phyloP scores from a whole-genome alignment of 2,329 filamentous ascomycete species.

The Ophiostoma pallidulum region DNA sequence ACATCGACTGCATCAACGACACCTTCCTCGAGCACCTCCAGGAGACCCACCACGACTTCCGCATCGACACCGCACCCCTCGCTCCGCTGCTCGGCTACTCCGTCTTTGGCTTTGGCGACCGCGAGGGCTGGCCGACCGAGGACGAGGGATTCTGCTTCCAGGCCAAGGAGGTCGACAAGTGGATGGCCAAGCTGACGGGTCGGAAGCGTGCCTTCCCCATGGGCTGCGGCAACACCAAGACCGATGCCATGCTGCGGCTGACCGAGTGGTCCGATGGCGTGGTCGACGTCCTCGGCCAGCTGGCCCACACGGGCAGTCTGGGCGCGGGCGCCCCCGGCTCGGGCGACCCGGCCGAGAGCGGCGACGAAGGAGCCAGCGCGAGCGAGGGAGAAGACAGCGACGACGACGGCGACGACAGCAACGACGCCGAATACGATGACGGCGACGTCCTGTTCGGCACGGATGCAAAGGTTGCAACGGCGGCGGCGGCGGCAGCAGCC shows the following conservation, averaged over 20 bases:
- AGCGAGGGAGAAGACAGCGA: constrained; percentile 74
- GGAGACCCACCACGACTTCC: constrained; percentile 94
- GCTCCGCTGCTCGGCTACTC: constrained; percentile 72
- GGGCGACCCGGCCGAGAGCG: constrained; percentile 76
- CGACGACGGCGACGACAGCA: neutral
- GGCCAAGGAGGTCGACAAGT: constrained; percentile 80
- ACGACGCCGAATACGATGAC: constrained; percentile 31
- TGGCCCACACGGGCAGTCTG: constrained; percentile 48
- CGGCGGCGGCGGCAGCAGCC: too few relatives aligned
- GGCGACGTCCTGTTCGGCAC: constrained; percentile 43
- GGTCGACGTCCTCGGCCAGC: constrained; percentile 56
- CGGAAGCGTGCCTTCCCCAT: constrained; percentile 81
- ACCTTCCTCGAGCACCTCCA: constrained; percentile 78
- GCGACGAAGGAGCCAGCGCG: constrained; percentile 57
- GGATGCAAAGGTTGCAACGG: too few relatives aligned
- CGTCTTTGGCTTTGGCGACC: constrained; percentile 89
- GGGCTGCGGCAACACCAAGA: constrained; percentile 76
- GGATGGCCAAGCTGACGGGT: constrained; percentile 91
- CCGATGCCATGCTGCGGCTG: constrained; percentile 54
- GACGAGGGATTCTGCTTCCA: constrained; percentile 89
- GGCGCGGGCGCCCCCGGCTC: constrained; percentile 65
- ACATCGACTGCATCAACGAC: constrained; percentile 86
- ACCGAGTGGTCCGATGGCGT: constrained; percentile 72
- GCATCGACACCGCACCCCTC: constrained; percentile 82
- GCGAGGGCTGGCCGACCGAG: constrained; percentile 85